Evolutionary conservation across 2,329 filamentous ascomycete genomes (phyloP), one percentile per base, ranked within the genome.

Genomic region (Hymenoscyphus albidus): DNA sequence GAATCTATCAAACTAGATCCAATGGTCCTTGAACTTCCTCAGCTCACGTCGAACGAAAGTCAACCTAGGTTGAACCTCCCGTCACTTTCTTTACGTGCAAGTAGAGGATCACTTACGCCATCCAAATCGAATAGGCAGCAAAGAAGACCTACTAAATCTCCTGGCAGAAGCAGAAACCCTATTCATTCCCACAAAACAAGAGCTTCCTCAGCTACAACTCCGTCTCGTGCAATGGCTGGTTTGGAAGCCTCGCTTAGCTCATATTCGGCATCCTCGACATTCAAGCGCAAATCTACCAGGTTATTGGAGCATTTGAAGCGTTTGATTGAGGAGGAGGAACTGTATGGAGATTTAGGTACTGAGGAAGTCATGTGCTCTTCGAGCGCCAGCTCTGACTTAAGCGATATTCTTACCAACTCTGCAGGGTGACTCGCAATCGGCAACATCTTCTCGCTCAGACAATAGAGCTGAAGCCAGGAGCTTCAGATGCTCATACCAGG

Each of bases 221-320:
- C 58, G 9, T 16, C 22, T 27, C 1, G 16, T 16, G 40, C 58
- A 27, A 31, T 62, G 5, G 54, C 54, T 22, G 16, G 14, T 10
- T 55, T 62, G n/a, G 39, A 58, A 22, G 55, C 38, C 3, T 44
- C 54, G 13, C 27, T 62, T 14, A 38, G 42, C n/a, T 31, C 40
- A 7, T 44, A 58, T 32, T 56, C 54, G 9, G 13, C 38, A 14
- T 38, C 35, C 5, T 18, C 38, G 13, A 38, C 38, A 13, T 40
- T 62, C 18, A 58, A 51, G 51, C 39, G 39, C 22, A 58, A 58
- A 44, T 27, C 31, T 10, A 14, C 38, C 14, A 39, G 31, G n/a
- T 27, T 62, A 18, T 18, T 58, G 14, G 32, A 40, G 13, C 39
- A 40, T 16, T 40, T 62, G 2, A 58, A 62, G 22, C 55, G 31